Evolutionary conservation across 768 basidiomycete genomes (phyloP).

Genomic region (Tephrocybe sp.): DNA sequence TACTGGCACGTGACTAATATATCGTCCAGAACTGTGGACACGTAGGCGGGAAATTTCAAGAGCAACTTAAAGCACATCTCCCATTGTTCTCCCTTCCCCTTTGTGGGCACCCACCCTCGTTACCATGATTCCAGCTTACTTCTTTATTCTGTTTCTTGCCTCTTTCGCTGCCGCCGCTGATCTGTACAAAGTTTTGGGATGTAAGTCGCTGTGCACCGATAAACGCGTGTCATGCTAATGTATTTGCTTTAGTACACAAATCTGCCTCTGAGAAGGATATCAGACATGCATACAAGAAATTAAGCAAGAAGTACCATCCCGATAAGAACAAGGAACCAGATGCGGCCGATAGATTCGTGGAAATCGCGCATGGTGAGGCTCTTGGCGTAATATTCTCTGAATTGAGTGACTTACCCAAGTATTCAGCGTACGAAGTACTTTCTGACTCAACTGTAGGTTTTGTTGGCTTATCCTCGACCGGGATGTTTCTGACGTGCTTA

Average conservation of each 20-base stretch:
- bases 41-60: conserved; percentile 17
- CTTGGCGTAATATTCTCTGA: background rate
- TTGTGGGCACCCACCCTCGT: conserved; percentile 14
- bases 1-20: conserved; percentile 12
- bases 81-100: conserved; percentile 3
- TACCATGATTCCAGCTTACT: conserved; percentile 32
- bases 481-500: conserved; percentile 6
- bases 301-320: conserved; percentile 88
- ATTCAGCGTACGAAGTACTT: conserved; percentile 87
- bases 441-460: conserved; percentile 72
- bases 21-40: conserved; percentile 10
- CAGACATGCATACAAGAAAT: conserved; percentile 85
- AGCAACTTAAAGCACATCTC: conserved; percentile 8
- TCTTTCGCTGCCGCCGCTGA: conserved; percentile 55
- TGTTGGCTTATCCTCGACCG: background rate
- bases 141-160: conserved; percentile 36
- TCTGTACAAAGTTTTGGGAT: conserved; percentile 78
- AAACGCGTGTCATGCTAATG: conserved; percentile 21
- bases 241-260: conserved; percentile 46
- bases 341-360: conserved; percentile 85
- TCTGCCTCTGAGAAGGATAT: conserved; percentile 88
- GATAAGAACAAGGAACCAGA: conserved; percentile 91
- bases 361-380: conserved; percentile 79
- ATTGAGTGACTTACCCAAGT: background rate
- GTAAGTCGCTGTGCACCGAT: conserved; percentile 42